Percentiles rank a stretch among this genome's conserved stretches.
Evolutionary conservation across 805 yeast species (phyloP).

Genomic region (Candida pseudoglaebosa): DNA sequence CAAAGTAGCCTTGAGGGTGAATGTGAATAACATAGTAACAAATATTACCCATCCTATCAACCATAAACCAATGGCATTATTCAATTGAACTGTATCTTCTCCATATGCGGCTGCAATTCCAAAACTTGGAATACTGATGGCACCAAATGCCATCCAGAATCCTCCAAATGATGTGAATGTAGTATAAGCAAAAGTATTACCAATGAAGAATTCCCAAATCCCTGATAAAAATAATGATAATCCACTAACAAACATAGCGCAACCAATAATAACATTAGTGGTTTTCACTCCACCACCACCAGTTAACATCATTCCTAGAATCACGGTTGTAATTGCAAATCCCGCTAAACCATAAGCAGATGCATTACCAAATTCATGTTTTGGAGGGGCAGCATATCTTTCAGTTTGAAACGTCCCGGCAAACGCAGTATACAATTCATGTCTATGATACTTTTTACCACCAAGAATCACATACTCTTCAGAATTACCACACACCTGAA

Average conservation of each 20-base stretch:
- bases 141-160: constrained; percentile 50
- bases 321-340: constrained; percentile 61
- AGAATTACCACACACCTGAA: constrained; percentile 33
- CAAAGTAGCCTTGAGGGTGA: constrained; percentile 50
- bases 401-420: constrained; percentile 9
- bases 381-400: constrained; percentile 5
- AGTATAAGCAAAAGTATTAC: constrained; percentile 54
- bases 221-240: constrained; percentile 38
- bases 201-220: constrained; percentile 44
- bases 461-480: constrained; percentile 41
- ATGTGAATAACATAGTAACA: constrained; percentile 53
- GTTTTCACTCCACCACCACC: constrained; percentile 49
- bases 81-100: constrained; percentile 35
- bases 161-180: constrained; percentile 53
- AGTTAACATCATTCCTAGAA: constrained; percentile 51
- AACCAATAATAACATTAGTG: constrained; percentile 35
- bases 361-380: constrained; percentile 51
- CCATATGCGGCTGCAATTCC: constrained; percentile 47
- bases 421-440: constrained; percentile 29
- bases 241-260: constrained; percentile 12
- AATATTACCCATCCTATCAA: constrained; percentile 62
- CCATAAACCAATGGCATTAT: constrained; percentile 55
- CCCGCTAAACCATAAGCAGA: constrained; percentile 60
- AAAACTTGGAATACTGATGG: constrained; percentile 50
- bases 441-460: constrained; percentile 41